Evolutionary conservation across 176 grass and related monocot species (phyloP).

Genomic region (Avena sativa): DNA sequence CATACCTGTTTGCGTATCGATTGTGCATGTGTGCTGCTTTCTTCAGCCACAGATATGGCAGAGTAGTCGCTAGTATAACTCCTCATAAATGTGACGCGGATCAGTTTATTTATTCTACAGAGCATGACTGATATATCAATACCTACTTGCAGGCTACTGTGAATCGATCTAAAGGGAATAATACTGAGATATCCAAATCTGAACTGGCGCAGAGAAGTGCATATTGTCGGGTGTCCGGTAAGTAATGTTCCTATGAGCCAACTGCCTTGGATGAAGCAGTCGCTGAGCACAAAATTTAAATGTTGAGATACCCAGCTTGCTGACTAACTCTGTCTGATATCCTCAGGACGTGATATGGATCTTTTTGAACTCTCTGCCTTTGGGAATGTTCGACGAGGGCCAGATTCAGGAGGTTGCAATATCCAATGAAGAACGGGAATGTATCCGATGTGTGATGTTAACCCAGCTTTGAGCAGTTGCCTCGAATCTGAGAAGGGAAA

Average conservation of each 20-base stretch:
- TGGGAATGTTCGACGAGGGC: slow-evolving; percentile 79
- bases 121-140: slow-evolving; percentile 10
- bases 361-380: slow-evolving; percentile 90
- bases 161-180: slow-evolving; percentile 96
- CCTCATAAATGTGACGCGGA: background rate
- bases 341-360: slow-evolving; percentile 90
- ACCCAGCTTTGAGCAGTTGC: slow-evolving; percentile 19
- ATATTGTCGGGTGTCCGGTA: slow-evolving; percentile 96
- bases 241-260: slow-evolving; percentile 19
- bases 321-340: slow-evolving; percentile 39
- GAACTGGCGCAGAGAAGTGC: slow-evolving; percentile 95
- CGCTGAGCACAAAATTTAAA: slow-evolving; percentile 12
- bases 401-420: slow-evolving; percentile 87
- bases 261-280: slow-evolving; percentile 5
- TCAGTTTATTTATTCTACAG: slow-evolving; percentile 15
- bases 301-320: slow-evolving; percentile 1
- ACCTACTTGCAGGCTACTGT: slow-evolving; percentile 73
- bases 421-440: slow-evolving; percentile 72
- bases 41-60: background rate
- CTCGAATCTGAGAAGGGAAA: slow-evolving; percentile 32
- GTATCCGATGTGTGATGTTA: slow-evolving; percentile 30
- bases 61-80: slow-evolving; percentile 24
- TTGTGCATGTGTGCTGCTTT: slow-evolving; percentile 14
- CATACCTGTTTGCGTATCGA: background rate
- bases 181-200: slow-evolving; percentile 82